Conservation (phyloP, 805 yeast species). For the Sugiyamaella smithiae region DNA sequence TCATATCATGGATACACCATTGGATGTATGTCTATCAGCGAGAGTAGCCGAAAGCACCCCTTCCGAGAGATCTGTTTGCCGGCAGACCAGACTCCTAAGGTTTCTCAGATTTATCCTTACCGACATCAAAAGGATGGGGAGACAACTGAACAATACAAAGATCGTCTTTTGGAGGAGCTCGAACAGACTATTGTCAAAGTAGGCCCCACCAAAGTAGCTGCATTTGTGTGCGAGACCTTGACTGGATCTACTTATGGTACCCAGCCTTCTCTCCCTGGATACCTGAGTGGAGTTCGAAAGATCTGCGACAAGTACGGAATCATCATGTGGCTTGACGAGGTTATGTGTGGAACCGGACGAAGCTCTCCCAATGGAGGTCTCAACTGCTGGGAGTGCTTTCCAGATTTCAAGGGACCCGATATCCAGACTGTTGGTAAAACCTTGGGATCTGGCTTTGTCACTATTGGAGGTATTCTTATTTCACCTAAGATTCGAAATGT, state of each 20-base stretch:
- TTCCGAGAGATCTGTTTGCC: conserved; percentile 11
- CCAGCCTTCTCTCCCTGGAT: conserved; percentile 46
- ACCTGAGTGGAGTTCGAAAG: conserved; percentile 45
- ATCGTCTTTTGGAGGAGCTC: conserved; percentile 40
- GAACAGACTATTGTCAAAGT: conserved; percentile 43
- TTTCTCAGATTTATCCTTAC: conserved; percentile 33
- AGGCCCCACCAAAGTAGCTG: conserved; percentile 46
- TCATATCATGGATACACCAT: conserved; percentile 5
- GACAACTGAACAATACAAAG: conserved; percentile 41
- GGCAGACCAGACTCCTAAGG: conserved; percentile 23
- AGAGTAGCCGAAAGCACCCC: conserved; percentile 3
- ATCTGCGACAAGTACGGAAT: conserved; percentile 53
- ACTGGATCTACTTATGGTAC: conserved; percentile 49
- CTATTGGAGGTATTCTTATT: conserved; percentile 47
- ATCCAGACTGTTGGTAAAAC: conserved; percentile 50
- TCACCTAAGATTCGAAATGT: conserved; percentile 42
- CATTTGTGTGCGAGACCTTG: conserved; percentile 46
- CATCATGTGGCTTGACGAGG: conserved; percentile 52
- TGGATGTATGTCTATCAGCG: conserved; percentile 5
- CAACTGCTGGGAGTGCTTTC: conserved; percentile 47
- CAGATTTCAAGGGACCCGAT: conserved; percentile 42
- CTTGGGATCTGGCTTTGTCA: conserved; percentile 46
- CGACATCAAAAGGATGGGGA: conserved; percentile 36
- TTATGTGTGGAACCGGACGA: conserved; percentile 58
- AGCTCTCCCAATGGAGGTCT: conserved; percentile 39